Conservation (phyloP, 495 filamentous ascomycete species). For the Aspergillus steynii region DNA sequence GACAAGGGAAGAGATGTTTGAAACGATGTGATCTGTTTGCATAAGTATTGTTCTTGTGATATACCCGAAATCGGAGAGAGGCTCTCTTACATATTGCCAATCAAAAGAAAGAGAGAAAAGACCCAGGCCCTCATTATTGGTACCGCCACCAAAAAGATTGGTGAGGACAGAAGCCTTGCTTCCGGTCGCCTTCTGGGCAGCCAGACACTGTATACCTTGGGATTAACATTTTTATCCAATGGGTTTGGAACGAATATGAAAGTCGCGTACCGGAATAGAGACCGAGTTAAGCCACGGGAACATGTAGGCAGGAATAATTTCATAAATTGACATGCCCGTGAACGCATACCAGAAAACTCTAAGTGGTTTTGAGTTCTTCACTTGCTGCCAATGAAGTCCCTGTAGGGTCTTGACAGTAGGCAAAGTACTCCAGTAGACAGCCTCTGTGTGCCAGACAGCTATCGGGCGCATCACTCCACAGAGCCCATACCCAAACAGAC, state of each 20-base stretch:
- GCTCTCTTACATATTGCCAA: conserved; percentile 54
- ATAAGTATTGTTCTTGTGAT: conserved; percentile 8
- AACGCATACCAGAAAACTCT: conserved; percentile 36
- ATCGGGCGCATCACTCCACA: conserved; percentile 53
- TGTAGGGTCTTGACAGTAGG: conserved; percentile 33
- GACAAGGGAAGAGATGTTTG: conserved; percentile 36
- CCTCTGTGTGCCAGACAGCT: conserved; percentile 54
- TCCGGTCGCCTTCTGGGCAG: conserved; percentile 29
- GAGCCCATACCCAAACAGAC: conserved; percentile 55
- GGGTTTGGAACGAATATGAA: not conserved
- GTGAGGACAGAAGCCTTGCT: conserved; percentile 31
- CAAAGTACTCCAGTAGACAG: conserved; percentile 41
- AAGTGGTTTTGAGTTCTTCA: conserved; percentile 32
- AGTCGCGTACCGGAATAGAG: conserved; percentile 44
- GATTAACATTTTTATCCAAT: no score
- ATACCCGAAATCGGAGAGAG: no score
- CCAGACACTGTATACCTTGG: conserved; percentile 37
- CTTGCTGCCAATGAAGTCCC: conserved; percentile 33
- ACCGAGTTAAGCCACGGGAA: conserved; percentile 54
- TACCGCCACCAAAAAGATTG: conserved; percentile 55
- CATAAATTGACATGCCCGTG: conserved; percentile 40
- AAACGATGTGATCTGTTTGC: conserved; percentile 29
- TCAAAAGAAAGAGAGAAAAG: conserved; percentile 51
- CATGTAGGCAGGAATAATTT: conserved; percentile 59
- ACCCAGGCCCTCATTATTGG: conserved; percentile 52